Evolutionary conservation across 2,329 filamentous ascomycete species (phyloP).

Genomic region (Aureobasidium sp.): DNA sequence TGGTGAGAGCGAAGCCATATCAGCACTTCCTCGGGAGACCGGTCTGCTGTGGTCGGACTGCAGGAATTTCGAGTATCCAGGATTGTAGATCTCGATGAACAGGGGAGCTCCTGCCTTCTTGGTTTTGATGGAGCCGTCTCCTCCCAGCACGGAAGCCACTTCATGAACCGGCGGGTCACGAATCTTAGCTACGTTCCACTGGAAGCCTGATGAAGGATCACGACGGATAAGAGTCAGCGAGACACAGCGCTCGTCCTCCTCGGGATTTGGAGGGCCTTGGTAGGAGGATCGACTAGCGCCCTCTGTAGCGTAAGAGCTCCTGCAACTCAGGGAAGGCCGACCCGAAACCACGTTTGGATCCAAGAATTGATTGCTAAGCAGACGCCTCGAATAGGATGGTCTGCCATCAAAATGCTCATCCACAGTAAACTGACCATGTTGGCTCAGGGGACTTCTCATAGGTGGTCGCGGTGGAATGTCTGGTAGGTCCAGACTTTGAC

Average conservation of each 20-base stretch:
- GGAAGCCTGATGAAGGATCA: slow-evolving; percentile 39
- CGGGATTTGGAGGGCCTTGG: neutral
- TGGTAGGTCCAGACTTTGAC: slow-evolving; percentile 9
- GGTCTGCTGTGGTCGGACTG: slow-evolving; percentile 26
- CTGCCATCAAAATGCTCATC: neutral
- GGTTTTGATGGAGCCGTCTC: slow-evolving; percentile 22
- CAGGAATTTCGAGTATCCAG: slow-evolving; percentile 53
- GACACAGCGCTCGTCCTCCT: neutral
- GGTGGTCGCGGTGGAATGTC: slow-evolving; percentile 9
- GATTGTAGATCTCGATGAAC: slow-evolving; percentile 49
- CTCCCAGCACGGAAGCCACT: slow-evolving; percentile 32
- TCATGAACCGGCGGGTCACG: slow-evolving; percentile 37
- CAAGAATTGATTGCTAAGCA: neutral
- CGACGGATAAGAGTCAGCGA: slow-evolving; percentile 43
- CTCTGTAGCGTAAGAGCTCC: neutral
- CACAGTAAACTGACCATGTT: neutral
- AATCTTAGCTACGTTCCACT: slow-evolving; percentile 46
- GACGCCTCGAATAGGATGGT: neutral
- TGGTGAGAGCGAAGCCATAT: slow-evolving; percentile 12
- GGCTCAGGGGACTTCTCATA: neutral
- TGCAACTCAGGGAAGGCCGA: neutral
- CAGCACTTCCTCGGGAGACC: slow-evolving; percentile 23
- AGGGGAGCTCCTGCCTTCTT: slow-evolving; percentile 35
- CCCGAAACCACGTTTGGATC: neutral
- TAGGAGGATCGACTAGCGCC: neutral